Conservation (phyloP, 2,329 filamentous ascomycete genomes). For the Berkeleyomyces basicola region DNA sequence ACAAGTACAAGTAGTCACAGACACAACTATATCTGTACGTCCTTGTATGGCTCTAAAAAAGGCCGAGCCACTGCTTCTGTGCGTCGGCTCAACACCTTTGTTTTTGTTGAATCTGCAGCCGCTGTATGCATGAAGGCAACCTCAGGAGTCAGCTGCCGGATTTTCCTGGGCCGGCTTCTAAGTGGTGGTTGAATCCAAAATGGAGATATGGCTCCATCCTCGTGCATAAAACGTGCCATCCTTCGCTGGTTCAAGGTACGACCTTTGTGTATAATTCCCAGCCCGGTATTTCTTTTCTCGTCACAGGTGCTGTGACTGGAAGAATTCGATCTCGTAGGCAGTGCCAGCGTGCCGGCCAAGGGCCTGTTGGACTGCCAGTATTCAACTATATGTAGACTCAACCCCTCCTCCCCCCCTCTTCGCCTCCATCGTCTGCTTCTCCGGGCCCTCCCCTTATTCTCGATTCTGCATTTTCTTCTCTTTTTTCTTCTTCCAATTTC, state of each 20-base stretch:
- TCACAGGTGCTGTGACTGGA: not conserved
- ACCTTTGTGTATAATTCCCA: slow-evolving; percentile 2
- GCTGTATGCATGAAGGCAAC: not conserved
- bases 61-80: not conserved
- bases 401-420: not conserved
- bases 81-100: not conserved
- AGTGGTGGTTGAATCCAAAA: not conserved
- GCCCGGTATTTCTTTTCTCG: slow-evolving; percentile 3
- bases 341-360: not conserved
- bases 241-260: slow-evolving; percentile 1
- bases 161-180: not conserved
- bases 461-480: not conserved
- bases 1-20: not conserved
- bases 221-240: slow-evolving; percentile 7
- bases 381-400: not conserved
- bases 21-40: not conserved
- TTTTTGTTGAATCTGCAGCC: not conserved
- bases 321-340: not conserved
- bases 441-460: not conserved
- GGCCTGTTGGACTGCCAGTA: not conserved
- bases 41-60: not conserved
- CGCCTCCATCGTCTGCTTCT: not conserved
- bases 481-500: not conserved
- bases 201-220: slow-evolving; percentile 2
- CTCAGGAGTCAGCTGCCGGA: not conserved